These are phyloP conservation scores for Candida ipomoeae DNA, from an alignment of 805 yeast species.

Conservation along the genomic window DNA sequence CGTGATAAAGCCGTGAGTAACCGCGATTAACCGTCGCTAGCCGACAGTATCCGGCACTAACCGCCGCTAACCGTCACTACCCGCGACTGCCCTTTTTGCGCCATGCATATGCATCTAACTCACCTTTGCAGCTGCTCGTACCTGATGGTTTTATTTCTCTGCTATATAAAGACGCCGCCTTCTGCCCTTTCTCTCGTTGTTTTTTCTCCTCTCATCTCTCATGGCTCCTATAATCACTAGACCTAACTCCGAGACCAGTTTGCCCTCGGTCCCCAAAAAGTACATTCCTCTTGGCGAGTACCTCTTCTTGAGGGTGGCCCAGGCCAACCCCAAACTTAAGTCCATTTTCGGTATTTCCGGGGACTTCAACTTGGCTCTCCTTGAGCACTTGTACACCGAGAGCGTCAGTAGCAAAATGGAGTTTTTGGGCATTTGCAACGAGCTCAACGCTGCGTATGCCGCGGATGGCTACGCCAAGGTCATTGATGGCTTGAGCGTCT, in stretches of 20 bases:
- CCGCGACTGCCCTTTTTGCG: neutral
- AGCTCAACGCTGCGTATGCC: slow-evolving; percentile 83
- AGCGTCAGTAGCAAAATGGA: slow-evolving; percentile 39
- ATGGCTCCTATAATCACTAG: slow-evolving; percentile 19
- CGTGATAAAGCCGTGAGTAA: neutral
- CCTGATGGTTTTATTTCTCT: too few species aligned
- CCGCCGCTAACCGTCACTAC: neutral
- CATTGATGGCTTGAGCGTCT: slow-evolving; percentile 56
- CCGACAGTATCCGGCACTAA: slow-evolving; percentile 6
- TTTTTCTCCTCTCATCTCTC: neutral
- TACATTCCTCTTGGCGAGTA: slow-evolving; percentile 61
- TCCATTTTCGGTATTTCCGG: slow-evolving; percentile 79
- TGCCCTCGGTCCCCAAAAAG: neutral
- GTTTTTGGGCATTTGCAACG: slow-evolving; percentile 88
- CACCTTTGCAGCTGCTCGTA: too few species aligned
- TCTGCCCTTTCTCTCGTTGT: neutral
- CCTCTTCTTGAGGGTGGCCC: slow-evolving; percentile 52
- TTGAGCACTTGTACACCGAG: slow-evolving; percentile 61
- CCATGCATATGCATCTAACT: too few species aligned
- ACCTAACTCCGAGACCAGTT: slow-evolving; percentile 9
- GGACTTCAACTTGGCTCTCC: slow-evolving; percentile 62
- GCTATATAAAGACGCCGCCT: neutral
- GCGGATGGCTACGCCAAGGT: slow-evolving; percentile 83
- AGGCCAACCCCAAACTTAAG: slow-evolving; percentile 45
- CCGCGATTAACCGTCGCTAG: slow-evolving; percentile 7